These are phyloP conservation scores for Tolypocladium sp. DNA, from an alignment of 2,329 filamentous ascomycete genomes.

Conservation along the genomic window DNA sequence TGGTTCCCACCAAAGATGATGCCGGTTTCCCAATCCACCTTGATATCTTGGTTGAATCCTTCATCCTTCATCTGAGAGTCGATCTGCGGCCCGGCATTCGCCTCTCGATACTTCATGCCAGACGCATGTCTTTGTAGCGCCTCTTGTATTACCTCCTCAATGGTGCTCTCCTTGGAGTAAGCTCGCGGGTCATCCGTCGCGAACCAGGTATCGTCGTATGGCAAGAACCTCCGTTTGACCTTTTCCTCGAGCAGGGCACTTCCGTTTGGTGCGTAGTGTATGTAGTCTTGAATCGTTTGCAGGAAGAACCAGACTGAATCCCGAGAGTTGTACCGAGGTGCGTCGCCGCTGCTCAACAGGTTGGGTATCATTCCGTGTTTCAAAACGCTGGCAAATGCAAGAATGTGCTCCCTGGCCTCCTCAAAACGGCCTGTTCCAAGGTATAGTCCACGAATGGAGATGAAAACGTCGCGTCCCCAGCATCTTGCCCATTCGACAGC, in stretches of 20 bases:
- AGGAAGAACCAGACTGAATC: conserved; percentile 98
- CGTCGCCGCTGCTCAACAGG: conserved; percentile 73
- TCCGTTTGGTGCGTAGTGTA: conserved; percentile 71
- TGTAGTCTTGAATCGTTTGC: conserved; percentile 92
- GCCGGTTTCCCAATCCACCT: conserved; percentile 82
- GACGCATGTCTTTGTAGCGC: conserved; percentile 83
- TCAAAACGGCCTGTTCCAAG: conserved; percentile 81
- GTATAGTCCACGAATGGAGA: conserved; percentile 85
- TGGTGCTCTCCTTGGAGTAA: conserved; percentile 74
- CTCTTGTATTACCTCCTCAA: conserved; percentile 88
- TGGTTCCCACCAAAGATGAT: conserved; percentile 93
- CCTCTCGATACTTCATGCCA: conserved; percentile 86
- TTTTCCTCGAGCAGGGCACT: conserved; percentile 63
- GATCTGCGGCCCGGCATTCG: conserved; percentile 81
- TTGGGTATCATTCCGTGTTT: conserved; percentile 99
- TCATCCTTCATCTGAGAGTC: conserved; percentile 89
- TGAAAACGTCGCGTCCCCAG: conserved; percentile 97
- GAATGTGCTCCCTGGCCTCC: conserved; percentile 88
- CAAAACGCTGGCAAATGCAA: conserved; percentile 88
- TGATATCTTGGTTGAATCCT: conserved; percentile 86
- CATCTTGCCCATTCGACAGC: conserved; percentile 89
- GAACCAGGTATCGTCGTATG: conserved; percentile 96
- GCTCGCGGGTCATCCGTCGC: conserved; percentile 69
- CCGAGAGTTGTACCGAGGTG: conserved; percentile 87
- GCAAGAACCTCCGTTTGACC: conserved; percentile 77